Percentiles rank a stretch among this genome's conserved stretches.
Evolutionary conservation across 1,139 yeast genomes (phyloP).

Genomic region (Taphrina betulina): DNA sequence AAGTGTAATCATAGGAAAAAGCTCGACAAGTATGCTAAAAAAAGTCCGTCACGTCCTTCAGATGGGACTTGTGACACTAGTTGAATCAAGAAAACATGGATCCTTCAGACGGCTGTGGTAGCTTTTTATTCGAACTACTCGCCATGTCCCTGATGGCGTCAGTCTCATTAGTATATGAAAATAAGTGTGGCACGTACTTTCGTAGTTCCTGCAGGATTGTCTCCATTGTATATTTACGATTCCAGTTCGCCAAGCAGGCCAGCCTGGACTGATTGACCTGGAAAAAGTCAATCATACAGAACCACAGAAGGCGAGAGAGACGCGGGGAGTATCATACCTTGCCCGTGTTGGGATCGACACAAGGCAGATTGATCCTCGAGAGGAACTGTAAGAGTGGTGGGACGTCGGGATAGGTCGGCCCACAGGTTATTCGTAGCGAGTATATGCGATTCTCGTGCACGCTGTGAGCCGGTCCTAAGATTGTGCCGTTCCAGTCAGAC

Average conservation of each 20-base stretch:
- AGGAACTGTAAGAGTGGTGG: constrained; percentile 82
- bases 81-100: constrained; percentile 23
- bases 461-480: constrained; percentile 89
- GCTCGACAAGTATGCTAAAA: no score
- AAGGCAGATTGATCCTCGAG: constrained; percentile 84
- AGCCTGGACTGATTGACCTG: constrained; percentile 60
- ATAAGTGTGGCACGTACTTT: constrained; percentile 46
- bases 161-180: no score
- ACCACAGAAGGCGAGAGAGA: no score
- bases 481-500: constrained; percentile 95
- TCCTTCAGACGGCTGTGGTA: constrained; percentile 91
- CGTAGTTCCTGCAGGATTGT: constrained; percentile 82
- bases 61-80: no score
- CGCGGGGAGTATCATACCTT: constrained; percentile 36
- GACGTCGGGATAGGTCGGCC: constrained; percentile 76
- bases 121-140: constrained; percentile 71
- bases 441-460: constrained; percentile 88
- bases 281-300: no score
- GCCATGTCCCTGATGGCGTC: constrained; percentile 66
- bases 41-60: no score
- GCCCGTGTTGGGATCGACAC: constrained; percentile 70
- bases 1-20: no score
- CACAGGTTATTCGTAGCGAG: constrained; percentile 77
- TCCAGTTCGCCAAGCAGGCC: constrained; percentile 79
- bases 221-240: constrained; percentile 85